A percentile compares a stretch with the other conserved stretches of the same genome.
Conservation (phyloP, 2,329 filamentous ascomycete species). For the Biscogniauxia sp. region DNA sequence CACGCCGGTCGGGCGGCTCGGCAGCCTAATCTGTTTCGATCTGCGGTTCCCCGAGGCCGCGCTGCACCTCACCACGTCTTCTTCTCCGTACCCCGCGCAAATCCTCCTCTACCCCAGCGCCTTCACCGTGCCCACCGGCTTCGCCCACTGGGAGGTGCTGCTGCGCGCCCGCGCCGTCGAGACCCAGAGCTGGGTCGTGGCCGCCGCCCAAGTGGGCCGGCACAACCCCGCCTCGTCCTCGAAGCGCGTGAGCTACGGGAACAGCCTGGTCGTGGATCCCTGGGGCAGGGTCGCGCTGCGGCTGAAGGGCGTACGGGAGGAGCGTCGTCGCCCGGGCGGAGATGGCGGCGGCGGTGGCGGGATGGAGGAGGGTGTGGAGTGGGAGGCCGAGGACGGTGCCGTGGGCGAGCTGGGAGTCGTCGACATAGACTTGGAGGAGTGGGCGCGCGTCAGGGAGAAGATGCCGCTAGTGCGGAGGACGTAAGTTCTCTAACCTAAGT, state of each 20-base stretch:
- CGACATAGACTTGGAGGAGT: constrained; percentile 49
- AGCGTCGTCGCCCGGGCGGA: no score
- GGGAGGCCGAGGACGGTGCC: constrained; percentile 32
- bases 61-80: constrained; percentile 51
- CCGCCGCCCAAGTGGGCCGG: constrained; percentile 75
- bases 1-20: constrained; percentile 72
- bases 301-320: constrained; percentile 52
- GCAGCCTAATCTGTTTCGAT: constrained; percentile 86
- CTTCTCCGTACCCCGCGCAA: constrained; percentile 51
- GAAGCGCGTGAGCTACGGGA: constrained; percentile 78
- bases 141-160: constrained; percentile 80
- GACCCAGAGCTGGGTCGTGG: constrained; percentile 82
- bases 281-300: constrained; percentile 76
- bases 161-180: constrained; percentile 82
- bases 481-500: constrained; percentile 38
- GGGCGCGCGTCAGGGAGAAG: constrained; percentile 47
- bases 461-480: constrained; percentile 53
- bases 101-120: constrained; percentile 85
- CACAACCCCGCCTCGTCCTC: constrained; percentile 47
- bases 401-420: constrained; percentile 53
- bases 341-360: constrained; percentile 22
- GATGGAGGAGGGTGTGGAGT: constrained; percentile 9
- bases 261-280: constrained; percentile 80
- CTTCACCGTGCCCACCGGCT: constrained; percentile 83
- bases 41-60: constrained; percentile 78